These are phyloP conservation scores for Cyclotella atomus DNA, from an alignment of 108 stramenopile species.

Conservation along the genomic window DNA sequence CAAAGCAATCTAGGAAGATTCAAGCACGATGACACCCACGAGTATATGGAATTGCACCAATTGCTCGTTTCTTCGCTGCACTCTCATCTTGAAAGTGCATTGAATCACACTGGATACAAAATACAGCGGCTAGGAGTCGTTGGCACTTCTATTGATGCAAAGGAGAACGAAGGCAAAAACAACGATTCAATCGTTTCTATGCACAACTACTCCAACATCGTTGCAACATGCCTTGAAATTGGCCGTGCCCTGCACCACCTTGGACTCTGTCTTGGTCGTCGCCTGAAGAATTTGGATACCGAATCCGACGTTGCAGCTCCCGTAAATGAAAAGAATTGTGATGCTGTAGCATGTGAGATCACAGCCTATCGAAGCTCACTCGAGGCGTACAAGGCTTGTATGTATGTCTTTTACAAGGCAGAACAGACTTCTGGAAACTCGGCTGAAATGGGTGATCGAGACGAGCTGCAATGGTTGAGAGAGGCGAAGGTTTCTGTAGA, in stretches of 20 bases:
- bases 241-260: conserved; percentile 58
- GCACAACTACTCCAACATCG: conserved; percentile 37
- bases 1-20: conserved; percentile 20
- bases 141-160: background rate
- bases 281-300: conserved; percentile 36
- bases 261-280: conserved; percentile 52
- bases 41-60: conserved; percentile 18
- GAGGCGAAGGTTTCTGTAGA: conserved; percentile 52
- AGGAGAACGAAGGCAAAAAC: background rate
- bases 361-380: conserved; percentile 35
- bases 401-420: conserved; percentile 26
- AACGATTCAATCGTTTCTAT: conserved; percentile 3
- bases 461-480: conserved; percentile 45
- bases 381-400: conserved; percentile 41
- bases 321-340: background rate
- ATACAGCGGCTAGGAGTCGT: background rate
- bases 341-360: conserved; percentile 29
- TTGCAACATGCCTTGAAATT: conserved; percentile 51
- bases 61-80: conserved; percentile 28
- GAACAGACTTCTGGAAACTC: conserved; percentile 11
- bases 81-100: conserved; percentile 28
- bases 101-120: conserved; percentile 23
- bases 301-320: background rate
- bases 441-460: background rate
- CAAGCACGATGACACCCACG: conserved; percentile 26